Base-by-base conservation (phyloP, 768 basidiomycete genomes). In the Amanita thiersii region DNA sequence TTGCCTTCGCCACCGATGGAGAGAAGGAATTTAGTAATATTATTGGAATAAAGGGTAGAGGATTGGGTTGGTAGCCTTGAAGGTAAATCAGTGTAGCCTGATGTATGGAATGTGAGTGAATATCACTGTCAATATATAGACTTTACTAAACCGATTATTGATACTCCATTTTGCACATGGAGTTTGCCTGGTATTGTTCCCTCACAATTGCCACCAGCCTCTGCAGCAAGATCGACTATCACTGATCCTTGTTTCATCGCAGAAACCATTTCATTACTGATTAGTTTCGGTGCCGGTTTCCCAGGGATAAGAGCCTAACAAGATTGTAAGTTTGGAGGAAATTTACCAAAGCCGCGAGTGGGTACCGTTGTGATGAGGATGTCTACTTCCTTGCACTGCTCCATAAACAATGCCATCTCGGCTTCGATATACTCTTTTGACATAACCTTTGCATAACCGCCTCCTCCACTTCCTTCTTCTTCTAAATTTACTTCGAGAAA, bases 201-300 rank as follows among this genome's bases (percentile, higher is more conserved):
- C 51, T 79, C 82, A 52, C 89, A 91, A 48, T 92, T 92, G 10
- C 89, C 89, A n/a, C 89, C 88, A 33, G 86, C 75, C 62, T 92
- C 89, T 11, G 87, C 82, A 28, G 89, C 89, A 45, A 86, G 57
- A 58, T 92, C 89, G 19, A 91, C 88, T 39, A 92, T 76, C 20
- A 92, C 79, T 3, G 89, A 91, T 18, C 89, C 89, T 63, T 86
- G 86, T 51, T 86, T 90, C 89, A 92, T 90, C n/a, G 79, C 83
- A 29, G 79, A 75, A 10, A 92, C 72, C 84, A 91, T 90, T 66
- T 86, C 82, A 47, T 79, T 69, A 4, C 80, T 86, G 53, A 92
- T 88, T 32, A 92, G 58, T 56, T 80, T 91, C 0, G 89, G 89
- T 2, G 89, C 89, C 6, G 84, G 86, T 67, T 76, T 80, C 8